A percentile compares a stretch with the other conserved stretches of the same genome.
These are phyloP conservation scores for Cadophora sp. DNA, from an alignment of 2,329 filamentous ascomycete genomes.

Conservation along the genomic window DNA sequence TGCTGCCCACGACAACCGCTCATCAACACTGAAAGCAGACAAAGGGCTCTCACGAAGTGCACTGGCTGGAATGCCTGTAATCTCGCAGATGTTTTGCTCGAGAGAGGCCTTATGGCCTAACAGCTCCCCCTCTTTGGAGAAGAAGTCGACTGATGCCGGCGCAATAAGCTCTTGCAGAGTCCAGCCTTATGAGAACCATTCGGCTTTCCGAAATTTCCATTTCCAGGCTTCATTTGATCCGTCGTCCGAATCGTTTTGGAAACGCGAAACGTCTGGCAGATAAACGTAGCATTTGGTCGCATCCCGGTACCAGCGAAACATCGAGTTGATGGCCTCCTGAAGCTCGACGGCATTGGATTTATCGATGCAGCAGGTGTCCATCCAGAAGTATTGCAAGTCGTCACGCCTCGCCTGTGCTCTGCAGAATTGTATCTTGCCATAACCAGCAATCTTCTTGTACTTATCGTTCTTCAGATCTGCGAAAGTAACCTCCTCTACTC, in stretches of 20 bases:
- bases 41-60: slow-evolving; percentile 20
- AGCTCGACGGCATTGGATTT: slow-evolving; percentile 27
- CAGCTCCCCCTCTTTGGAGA: slow-evolving; percentile 20
- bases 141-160: slow-evolving; percentile 28
- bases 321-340: slow-evolving; percentile 18
- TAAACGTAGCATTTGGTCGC: slow-evolving; percentile 30
- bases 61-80: slow-evolving; percentile 18
- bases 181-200: slow-evolving; percentile 23
- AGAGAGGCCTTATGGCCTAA: slow-evolving; percentile 25
- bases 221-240: slow-evolving; percentile 11
- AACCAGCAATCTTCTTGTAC: slow-evolving; percentile 22
- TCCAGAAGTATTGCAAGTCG: slow-evolving; percentile 24
- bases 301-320: slow-evolving; percentile 24
- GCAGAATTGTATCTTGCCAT: slow-evolving; percentile 21
- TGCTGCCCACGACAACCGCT: slow-evolving; percentile 49
- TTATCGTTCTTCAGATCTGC: slow-evolving; percentile 20
- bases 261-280: slow-evolving; percentile 19
- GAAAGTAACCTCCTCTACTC: slow-evolving; percentile 25
- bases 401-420: slow-evolving; percentile 17
- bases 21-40: slow-evolving; percentile 21
- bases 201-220: slow-evolving; percentile 17
- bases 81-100: slow-evolving; percentile 22
- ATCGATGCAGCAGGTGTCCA: slow-evolving; percentile 34
- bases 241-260: no score
- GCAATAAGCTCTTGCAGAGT: slow-evolving; percentile 29